These are phyloP conservation scores for Orbilia blumenaviensis DNA, from an alignment of 2,329 filamentous ascomycete genomes.

Conservation along the genomic window DNA sequence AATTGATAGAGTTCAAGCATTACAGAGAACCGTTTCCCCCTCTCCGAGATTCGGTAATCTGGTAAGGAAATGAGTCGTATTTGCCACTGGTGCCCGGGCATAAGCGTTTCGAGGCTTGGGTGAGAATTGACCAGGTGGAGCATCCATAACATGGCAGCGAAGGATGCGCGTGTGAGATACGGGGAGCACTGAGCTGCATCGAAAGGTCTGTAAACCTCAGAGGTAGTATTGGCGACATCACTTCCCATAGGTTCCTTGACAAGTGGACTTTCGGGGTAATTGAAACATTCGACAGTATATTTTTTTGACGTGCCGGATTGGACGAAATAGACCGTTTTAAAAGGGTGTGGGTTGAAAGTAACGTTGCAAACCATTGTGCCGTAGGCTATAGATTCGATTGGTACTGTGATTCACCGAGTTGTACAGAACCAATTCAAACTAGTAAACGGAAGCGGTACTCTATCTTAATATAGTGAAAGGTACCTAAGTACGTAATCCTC, in stretches of 20 bases:
- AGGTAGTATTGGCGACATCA: neutral
- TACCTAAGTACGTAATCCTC: no score
- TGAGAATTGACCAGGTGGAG: conserved; percentile 2
- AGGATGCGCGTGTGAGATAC: neutral
- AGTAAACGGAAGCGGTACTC: no score
- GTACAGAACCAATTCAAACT: no score
- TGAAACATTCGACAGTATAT: conserved; percentile 12
- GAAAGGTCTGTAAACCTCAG: neutral
- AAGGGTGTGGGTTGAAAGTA: neutral
- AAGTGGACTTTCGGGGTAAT: neutral
- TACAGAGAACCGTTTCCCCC: neutral
- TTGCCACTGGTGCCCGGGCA: neutral
- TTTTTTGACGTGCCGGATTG: neutral
- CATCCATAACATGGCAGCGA: neutral
- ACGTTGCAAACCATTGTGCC: conserved; percentile 5
- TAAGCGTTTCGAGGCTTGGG: neutral
- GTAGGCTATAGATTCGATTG: neutral
- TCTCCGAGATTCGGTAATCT: no score
- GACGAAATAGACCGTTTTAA: conserved; percentile 10
- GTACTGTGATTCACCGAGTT: neutral
- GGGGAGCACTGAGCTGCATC: neutral
- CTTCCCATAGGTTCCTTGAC: no score
- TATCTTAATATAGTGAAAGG: no score
- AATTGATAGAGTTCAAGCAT: neutral
- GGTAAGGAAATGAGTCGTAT: neutral